Evolutionary conservation across 441 rosid genomes (phyloP), one percentile per base, ranked within the genome.

Genomic region (Capsella rubella): DNA sequence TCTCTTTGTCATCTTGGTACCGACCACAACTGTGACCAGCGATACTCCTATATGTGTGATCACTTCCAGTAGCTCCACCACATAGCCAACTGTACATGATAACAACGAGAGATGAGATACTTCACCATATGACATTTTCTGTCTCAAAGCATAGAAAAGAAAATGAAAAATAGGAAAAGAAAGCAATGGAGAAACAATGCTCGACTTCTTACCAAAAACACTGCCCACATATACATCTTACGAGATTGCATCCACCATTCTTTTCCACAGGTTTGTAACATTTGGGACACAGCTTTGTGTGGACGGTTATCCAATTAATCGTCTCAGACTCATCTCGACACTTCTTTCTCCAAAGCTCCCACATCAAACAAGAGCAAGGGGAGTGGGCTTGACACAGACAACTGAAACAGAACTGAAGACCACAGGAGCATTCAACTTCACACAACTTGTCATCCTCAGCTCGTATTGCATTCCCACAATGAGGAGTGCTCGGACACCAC

Each of bases 401-500:
- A 64, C 90, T 79, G 67, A 93, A 93, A 78, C 98, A 93, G 77
- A 93, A 93, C 72, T 90, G 93, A 47, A 74, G 29, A 56, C 97
- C 95, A 53, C 98, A 93, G 0, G 86, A 81, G 74, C 98, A 93
- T 72, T 90, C 93, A 16, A 93, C 93, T 82, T 93, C 98, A 61
- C 85, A 87, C 69, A 82, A 76, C 78, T 79, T 86, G 73, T 87
- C 91, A 62, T 87, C 87, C 84, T 87, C 97, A 31, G 81, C 83
- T 10, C 86, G 84, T 65, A 93, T 85, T 0, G 97, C 98, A 81
- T 90, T 89, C 67, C 98, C 97, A 62, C 98, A 92, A 63, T 89
- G 98, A 3, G 96, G 97, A 69, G 84, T 76, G 76, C 98, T 92
- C 9, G 98, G 98, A 80, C 96, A 92, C 95, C 98, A 92, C 81